Conservation (phyloP, 2,329 filamentous ascomycete species). For the Ceratocystis albifundus region DNA sequence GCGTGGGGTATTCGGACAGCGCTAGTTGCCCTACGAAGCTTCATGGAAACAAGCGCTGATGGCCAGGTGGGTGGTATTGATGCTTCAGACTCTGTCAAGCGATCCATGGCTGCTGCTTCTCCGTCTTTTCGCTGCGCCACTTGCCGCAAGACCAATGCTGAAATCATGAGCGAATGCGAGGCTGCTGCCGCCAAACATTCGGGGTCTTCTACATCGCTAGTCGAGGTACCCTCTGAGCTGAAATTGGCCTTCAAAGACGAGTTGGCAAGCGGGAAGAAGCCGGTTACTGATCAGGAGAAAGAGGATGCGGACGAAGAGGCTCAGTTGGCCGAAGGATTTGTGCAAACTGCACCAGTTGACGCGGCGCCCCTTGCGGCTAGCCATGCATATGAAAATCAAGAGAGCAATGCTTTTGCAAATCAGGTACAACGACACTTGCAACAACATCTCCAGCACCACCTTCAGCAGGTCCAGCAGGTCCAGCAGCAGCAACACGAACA, state of each 20-base stretch:
- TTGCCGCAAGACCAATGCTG: conserved; percentile 60
- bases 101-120: conserved; percentile 57
- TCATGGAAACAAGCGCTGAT: conserved; percentile 83
- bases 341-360: conserved; percentile 34
- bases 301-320: conserved; percentile 35
- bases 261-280: conserved; percentile 34
- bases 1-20: conserved; percentile 94
- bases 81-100: conserved; percentile 54
- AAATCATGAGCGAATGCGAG: conserved; percentile 62
- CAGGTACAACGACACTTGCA: conserved; percentile 25
- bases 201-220: conserved; percentile 25
- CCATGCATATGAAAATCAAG: conserved; percentile 22
- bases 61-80: conserved; percentile 89
- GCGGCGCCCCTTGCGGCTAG: conserved; percentile 3
- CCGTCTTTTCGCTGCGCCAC: conserved; percentile 53
- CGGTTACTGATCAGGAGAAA: background rate
- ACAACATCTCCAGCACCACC: conserved; percentile 21
- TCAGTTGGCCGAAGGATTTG: conserved; percentile 47
- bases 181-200: conserved; percentile 32
- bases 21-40: conserved; percentile 64
- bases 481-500: conserved; percentile 8
- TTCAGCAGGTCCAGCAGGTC: conserved; percentile 7
- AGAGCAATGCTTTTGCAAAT: conserved; percentile 16
- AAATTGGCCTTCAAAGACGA: conserved; percentile 64
- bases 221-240: conserved; percentile 41